These are phyloP conservation scores for Vigna unguiculata DNA, from an alignment of 306 rosid species.

Conservation along the genomic window DNA sequence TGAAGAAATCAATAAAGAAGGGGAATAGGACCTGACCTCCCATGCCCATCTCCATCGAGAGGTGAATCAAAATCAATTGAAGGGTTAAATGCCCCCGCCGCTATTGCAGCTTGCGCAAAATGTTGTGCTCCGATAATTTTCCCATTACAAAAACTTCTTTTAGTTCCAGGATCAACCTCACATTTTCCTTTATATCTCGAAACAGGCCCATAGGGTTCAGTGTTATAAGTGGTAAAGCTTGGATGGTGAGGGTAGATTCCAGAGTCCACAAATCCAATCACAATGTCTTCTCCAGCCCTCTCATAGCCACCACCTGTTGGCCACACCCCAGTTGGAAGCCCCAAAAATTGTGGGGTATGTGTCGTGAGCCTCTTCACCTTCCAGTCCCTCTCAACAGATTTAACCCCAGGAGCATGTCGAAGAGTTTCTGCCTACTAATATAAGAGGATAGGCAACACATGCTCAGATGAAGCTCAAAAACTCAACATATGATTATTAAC, in stretches of 20 bases:
- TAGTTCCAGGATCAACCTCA: conserved; percentile 87
- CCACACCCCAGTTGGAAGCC: conserved; percentile 99
- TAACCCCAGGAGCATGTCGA: conserved; percentile 85
- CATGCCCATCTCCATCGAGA: conserved; percentile 97
- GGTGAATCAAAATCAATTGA: conserved; percentile 91
- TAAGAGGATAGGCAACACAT: conserved; percentile 50
- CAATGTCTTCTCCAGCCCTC: conserved; percentile 93
- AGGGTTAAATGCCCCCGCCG: conserved; percentile 94
- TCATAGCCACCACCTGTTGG: conserved; percentile 98
- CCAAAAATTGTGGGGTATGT: conserved; percentile 96
- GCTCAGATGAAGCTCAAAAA: conserved; percentile 40
- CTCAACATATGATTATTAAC: conserved; percentile 1
- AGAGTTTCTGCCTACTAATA: conserved; percentile 94
- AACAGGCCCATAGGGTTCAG: conserved; percentile 89
- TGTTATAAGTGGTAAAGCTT: conserved; percentile 70
- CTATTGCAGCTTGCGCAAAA: conserved; percentile 97
- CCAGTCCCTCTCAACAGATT: conserved; percentile 93
- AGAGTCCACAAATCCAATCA: conserved; percentile 98
- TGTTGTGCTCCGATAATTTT: conserved; percentile 99
- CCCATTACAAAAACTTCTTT: conserved; percentile 89
- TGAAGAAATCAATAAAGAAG: conserved; percentile 30
- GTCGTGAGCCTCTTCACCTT: conserved; percentile 93
- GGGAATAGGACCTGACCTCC: conserved; percentile 69
- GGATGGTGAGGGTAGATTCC: conserved; percentile 96
- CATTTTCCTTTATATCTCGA: conserved; percentile 92